Evolutionary conservation across 768 basidiomycete genomes (phyloP).

Genomic region (Tricholoma hemisulphureum): DNA sequence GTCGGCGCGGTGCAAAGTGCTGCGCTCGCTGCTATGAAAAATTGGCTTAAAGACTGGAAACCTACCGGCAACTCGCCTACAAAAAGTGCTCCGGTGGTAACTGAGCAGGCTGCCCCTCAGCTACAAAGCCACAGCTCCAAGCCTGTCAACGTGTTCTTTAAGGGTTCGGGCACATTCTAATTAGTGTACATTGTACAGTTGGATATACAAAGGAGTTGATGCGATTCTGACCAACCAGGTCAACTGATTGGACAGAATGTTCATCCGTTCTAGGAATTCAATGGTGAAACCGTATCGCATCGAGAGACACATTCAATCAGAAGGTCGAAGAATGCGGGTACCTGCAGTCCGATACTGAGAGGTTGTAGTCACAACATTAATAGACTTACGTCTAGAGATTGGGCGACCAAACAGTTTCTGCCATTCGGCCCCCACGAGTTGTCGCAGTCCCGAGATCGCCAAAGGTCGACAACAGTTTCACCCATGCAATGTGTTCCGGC

Average conservation of each 20-base stretch:
- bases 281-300: conserved; percentile 60
- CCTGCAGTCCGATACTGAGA: conserved; percentile 37
- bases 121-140: conserved; percentile 14
- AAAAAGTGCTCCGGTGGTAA: background rate
- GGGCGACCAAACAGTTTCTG: conserved; percentile 74
- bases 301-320: conserved; percentile 57
- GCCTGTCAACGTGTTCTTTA: conserved; percentile 37
- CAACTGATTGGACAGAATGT: background rate
- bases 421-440: conserved; percentile 71
- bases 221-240: background rate
- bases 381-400: conserved; percentile 60
- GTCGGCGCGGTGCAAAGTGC: conserved; percentile 53
- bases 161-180: conserved; percentile 23
- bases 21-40: conserved; percentile 50
- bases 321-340: conserved; percentile 61
- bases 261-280: conserved; percentile 41
- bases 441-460: conserved; percentile 58
- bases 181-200: background rate
- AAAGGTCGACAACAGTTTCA: conserved; percentile 80
- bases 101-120: background rate
- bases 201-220: background rate
- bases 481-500: conserved; percentile 64
- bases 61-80: conserved; percentile 12
- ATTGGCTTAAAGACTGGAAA: conserved; percentile 54
- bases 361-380: background rate